A percentile compares a stretch with the other conserved stretches of the same genome.
Conservation (phyloP, 352 stramenopile genomes). For the Globisporangium barbulae region DNA sequence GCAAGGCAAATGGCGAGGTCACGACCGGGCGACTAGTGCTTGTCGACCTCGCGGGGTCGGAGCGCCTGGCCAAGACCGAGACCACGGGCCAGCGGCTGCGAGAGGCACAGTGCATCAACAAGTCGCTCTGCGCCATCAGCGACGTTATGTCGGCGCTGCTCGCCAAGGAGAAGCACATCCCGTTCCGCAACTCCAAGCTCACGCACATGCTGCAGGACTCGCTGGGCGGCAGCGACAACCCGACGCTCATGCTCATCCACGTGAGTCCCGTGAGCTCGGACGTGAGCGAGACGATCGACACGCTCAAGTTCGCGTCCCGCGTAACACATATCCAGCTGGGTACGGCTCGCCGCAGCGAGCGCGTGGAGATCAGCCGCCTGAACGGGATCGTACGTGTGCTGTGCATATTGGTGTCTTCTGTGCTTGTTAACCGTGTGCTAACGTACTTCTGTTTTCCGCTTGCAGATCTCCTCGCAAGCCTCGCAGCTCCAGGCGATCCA, state of each 20-base stretch:
- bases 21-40: slow-evolving; percentile 51
- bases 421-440: neutral
- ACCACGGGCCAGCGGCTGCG: slow-evolving; percentile 33
- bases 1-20: slow-evolving; percentile 34
- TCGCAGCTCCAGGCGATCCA: slow-evolving; percentile 61
- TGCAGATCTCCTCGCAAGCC: slow-evolving; percentile 58
- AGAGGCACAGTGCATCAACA: slow-evolving; percentile 81
- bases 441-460: neutral
- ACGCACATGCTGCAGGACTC: slow-evolving; percentile 83
- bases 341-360: slow-evolving; percentile 42
- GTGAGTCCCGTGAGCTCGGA: slow-evolving; percentile 47
- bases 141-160: slow-evolving; percentile 68
- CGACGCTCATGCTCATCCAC: slow-evolving; percentile 62
- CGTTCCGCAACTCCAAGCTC: slow-evolving; percentile 84
- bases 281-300: slow-evolving; percentile 70
- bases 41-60: slow-evolving; percentile 79
- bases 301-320: slow-evolving; percentile 73
- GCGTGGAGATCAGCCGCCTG: slow-evolving; percentile 56
- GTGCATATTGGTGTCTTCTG: neutral
- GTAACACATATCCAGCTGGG: slow-evolving; percentile 42
- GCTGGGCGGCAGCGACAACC: slow-evolving; percentile 36
- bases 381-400: slow-evolving; percentile 47
- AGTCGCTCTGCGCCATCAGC: slow-evolving; percentile 68
- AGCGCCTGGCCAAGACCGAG: slow-evolving; percentile 57
- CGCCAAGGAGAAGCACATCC: slow-evolving; percentile 79